Evolutionary conservation across 139 green algal genomes (phyloP).

Genomic region (Coelastrella sp.): DNA sequence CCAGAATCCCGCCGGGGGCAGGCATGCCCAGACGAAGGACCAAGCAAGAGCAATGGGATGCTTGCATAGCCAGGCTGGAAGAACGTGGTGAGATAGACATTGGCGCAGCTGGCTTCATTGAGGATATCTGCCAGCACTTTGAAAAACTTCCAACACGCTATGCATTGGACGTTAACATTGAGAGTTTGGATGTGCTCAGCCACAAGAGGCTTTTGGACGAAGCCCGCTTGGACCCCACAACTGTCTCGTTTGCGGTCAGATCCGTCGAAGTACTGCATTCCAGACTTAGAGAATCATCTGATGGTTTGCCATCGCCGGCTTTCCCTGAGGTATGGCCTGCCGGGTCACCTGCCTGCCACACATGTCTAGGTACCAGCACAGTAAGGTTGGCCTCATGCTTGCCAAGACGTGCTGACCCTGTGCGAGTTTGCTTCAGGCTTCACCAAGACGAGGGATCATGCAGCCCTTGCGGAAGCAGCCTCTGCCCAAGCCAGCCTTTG

Average conservation of each 20-base stretch:
- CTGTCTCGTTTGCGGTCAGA: conserved; percentile 89
- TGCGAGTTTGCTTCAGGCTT: conserved; percentile 25
- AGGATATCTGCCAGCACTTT: conserved; percentile 86
- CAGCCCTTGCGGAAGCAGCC: conserved; percentile 23
- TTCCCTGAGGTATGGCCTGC: conserved; percentile 39
- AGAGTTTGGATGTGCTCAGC: conserved; percentile 90
- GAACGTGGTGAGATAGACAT: conserved; percentile 75
- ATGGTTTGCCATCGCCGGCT: conserved; percentile 40
- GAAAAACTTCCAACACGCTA: conserved; percentile 86
- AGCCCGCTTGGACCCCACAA: conserved; percentile 79
- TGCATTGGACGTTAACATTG: conserved; percentile 91
- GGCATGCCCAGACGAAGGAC: conserved; percentile 6
- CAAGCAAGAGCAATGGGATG: conserved; percentile 51
- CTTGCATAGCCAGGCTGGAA: conserved; percentile 74
- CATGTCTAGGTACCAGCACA: conserved; percentile 11
- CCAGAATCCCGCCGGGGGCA: neutral
- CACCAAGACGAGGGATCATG: conserved; percentile 42
- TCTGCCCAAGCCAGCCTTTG: conserved; percentile 89
- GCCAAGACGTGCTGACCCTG: too few species aligned
- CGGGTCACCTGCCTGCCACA: too few species aligned
- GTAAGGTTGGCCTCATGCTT: too few species aligned
- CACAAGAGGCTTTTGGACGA: conserved; percentile 94
- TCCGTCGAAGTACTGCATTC: conserved; percentile 80
- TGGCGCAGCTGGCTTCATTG: conserved; percentile 66
- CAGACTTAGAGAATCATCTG: conserved; percentile 21